phyloP scores from a whole-genome alignment of 1,284 basidiomycete species.

The Prillingera fragicola region DNA sequence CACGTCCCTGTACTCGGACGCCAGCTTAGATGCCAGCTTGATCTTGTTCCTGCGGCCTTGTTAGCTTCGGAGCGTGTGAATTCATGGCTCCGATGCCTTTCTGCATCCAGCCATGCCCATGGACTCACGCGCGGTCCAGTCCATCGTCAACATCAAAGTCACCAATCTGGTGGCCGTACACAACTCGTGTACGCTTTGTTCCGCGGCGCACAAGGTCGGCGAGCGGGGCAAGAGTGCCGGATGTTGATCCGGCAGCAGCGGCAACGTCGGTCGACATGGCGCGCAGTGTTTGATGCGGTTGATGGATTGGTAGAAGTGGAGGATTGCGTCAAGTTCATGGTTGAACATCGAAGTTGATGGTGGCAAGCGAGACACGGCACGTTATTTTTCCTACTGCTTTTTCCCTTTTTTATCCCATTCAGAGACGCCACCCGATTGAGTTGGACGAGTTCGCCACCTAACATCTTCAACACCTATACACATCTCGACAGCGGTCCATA shows the following conservation, averaged over 20 bases:
- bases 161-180: slow-evolving; percentile 44
- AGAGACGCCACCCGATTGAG: too few relatives aligned
- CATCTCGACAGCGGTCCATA: too few relatives aligned
- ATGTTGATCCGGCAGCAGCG: slow-evolving; percentile 28
- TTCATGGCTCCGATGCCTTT: background rate
- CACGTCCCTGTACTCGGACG: slow-evolving; percentile 78
- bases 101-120: background rate
- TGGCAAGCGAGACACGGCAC: too few relatives aligned
- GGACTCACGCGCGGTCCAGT: slow-evolving; percentile 43
- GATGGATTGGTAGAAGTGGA: too few relatives aligned
- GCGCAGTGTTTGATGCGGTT: too few relatives aligned
- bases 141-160: slow-evolving; percentile 31
- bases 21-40: slow-evolving; percentile 61
- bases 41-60: slow-evolving; percentile 44
- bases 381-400: too few relatives aligned
- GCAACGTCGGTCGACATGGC: slow-evolving; percentile 27
- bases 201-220: slow-evolving; percentile 44
- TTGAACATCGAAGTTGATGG: too few relatives aligned
- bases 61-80: background rate
- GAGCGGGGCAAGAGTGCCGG: slow-evolving; percentile 33
- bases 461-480: too few relatives aligned
- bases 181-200: slow-evolving; percentile 48
- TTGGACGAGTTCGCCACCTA: too few relatives aligned
- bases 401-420: too few relatives aligned
- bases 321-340: too few relatives aligned